phyloP scores from a whole-genome alignment of 805 yeast species.

The Suhomyces prunicola region DNA sequence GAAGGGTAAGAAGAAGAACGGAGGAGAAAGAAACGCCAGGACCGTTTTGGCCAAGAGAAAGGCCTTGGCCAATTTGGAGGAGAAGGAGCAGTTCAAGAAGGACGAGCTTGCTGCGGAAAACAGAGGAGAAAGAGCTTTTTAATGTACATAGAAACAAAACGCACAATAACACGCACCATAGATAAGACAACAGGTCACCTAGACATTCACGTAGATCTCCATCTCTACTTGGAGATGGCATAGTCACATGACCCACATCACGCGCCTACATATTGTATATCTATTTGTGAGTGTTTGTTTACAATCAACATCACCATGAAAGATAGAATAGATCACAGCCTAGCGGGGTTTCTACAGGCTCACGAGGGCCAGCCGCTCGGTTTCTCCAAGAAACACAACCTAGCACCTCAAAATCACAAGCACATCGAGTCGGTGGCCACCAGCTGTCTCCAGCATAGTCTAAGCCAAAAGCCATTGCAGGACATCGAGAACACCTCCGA shows the following conservation, averaged over 20 bases:
- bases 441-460: slow-evolving; percentile 2
- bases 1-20: slow-evolving; percentile 69
- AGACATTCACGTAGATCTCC: background rate
- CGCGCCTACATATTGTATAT: background rate
- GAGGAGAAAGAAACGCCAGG: slow-evolving; percentile 82
- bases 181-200: background rate
- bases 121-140: slow-evolving; percentile 43
- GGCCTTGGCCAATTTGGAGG: slow-evolving; percentile 59
- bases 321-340: slow-evolving; percentile 1
- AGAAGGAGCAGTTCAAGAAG: slow-evolving; percentile 40
- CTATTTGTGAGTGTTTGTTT: slow-evolving; percentile 3
- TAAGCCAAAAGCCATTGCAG: background rate
- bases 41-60: slow-evolving; percentile 48
- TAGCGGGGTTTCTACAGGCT: slow-evolving; percentile 6
- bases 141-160: slow-evolving; percentile 3
- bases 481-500: slow-evolving; percentile 8
- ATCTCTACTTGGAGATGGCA: background rate
- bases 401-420: slow-evolving; percentile 6
- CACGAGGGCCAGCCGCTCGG: slow-evolving; percentile 6
- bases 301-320: background rate
- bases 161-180: background rate
- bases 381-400: slow-evolving; percentile 9
- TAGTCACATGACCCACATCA: background rate
- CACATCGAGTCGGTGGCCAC: slow-evolving; percentile 8
- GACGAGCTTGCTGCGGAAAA: slow-evolving; percentile 40